Conservation (phyloP, 2,329 filamentous ascomycete genomes). For the Fusarium sp. region DNA sequence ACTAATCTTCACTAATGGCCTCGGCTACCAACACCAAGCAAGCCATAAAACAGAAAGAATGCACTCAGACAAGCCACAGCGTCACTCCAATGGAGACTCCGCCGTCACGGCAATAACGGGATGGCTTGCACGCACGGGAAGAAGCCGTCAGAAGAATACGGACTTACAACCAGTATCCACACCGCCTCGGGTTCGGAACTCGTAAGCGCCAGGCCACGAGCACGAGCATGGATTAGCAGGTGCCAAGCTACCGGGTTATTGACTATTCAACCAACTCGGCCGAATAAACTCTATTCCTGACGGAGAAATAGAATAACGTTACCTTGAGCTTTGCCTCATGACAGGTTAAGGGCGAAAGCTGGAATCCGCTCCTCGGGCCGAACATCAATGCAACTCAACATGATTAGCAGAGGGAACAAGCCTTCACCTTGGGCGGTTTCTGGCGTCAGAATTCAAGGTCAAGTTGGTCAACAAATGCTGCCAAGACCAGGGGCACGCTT, state of each 20-base stretch:
- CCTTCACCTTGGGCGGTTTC: conserved; percentile 3
- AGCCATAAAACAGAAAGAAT: conserved; percentile 10
- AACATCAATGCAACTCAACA: not conserved
- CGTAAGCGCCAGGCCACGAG: conserved; percentile 7
- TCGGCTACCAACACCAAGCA: not conserved
- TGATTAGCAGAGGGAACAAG: not conserved
- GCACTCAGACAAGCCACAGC: conserved; percentile 29
- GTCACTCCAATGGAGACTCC: conserved; percentile 30
- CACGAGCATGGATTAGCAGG: conserved; percentile 2
- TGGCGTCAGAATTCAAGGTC: conserved; percentile 25
- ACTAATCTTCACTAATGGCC: not conserved
- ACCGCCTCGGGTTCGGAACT: conserved; percentile 22
- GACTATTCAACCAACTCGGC: conserved; percentile 9
- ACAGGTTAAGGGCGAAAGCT: not conserved
- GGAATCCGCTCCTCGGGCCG: not conserved
- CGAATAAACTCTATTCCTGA: conserved; percentile 7
- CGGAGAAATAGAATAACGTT: conserved; percentile 9
- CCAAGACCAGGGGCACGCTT: conserved; percentile 32
- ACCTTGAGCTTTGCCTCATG: conserved; percentile 3
- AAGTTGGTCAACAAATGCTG: conserved; percentile 11
- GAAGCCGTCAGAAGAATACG: conserved; percentile 16
- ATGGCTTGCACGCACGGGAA: conserved; percentile 33
- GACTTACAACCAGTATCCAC: conserved; percentile 25
- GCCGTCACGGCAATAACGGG: conserved; percentile 35
- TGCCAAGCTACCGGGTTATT: conserved; percentile 12